These are phyloP conservation scores for Botrytis galanthina DNA, from an alignment of 2,329 filamentous ascomycete genomes.

Conservation along the genomic window DNA sequence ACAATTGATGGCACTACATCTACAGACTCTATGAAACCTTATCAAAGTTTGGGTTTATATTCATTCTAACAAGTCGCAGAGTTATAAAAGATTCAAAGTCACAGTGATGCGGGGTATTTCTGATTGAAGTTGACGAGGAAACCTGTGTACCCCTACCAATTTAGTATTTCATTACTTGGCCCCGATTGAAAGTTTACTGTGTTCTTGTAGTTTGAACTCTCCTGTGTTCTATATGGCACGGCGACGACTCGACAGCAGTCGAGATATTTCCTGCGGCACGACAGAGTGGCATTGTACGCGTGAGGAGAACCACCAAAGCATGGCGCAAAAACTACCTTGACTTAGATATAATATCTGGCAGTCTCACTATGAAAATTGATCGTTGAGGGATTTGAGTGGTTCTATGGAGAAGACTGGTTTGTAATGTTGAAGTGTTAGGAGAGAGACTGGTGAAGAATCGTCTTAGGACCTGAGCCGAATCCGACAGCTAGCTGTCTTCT, in stretches of 20 bases:
- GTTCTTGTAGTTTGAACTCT: background rate
- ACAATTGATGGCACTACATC: background rate
- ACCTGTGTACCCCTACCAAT: background rate
- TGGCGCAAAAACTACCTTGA: too few species aligned
- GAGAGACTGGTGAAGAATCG: background rate
- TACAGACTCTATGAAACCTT: rapidly evolving
- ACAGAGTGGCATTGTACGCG: background rate
- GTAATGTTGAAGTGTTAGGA: background rate
- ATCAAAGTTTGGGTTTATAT: background rate
- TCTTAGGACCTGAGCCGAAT: background rate
- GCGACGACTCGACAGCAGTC: background rate
- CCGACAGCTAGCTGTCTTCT: background rate
- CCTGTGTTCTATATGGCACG: background rate
- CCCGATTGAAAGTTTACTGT: background rate
- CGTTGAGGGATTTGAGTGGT: rapidly evolving
- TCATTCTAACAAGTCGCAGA: background rate
- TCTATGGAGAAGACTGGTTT: background rate
- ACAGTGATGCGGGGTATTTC: background rate
- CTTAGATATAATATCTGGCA: rapidly evolving
- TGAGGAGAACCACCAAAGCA: background rate
- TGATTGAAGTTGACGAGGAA: background rate
- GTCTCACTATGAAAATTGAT: rapidly evolving
- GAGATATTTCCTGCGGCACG: too few species aligned
- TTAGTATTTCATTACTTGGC: background rate
- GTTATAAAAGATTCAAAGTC: background rate